Conservation (phyloP, 768 basidiomycete species). For the Kwoniella sp. region DNA sequence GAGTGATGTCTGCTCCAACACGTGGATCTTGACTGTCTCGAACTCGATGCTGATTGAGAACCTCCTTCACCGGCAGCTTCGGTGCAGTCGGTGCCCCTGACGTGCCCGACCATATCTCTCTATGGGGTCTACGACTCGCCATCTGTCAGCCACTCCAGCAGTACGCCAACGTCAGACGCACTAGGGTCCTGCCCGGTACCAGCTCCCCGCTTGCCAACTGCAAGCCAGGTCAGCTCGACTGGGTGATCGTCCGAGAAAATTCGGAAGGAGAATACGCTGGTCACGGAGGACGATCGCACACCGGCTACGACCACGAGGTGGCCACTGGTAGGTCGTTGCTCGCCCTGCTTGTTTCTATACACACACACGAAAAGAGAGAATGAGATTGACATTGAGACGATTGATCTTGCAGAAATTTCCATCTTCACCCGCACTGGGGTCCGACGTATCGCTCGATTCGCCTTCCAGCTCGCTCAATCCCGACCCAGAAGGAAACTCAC, state of each 20-base stretch:
- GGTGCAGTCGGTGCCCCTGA: constrained; percentile 62
- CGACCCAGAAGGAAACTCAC: constrained; percentile 63
- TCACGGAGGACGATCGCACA: constrained; percentile 57
- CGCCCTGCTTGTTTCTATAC: not conserved
- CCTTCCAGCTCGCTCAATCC: constrained; percentile 62
- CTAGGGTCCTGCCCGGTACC: constrained; percentile 62
- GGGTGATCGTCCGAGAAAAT: constrained; percentile 65
- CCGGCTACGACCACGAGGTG: constrained; percentile 48
- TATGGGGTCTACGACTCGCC: constrained; percentile 63
- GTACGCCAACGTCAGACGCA: constrained; percentile 60
- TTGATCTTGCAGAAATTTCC: constrained; percentile 49
- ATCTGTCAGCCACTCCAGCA: constrained; percentile 63
- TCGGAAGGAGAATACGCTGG: constrained; percentile 65
- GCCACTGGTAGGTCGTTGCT: constrained; percentile 47
- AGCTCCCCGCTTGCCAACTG: constrained; percentile 61
- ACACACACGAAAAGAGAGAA: too few relatives aligned
- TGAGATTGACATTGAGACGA: too few relatives aligned
- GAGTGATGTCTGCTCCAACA: constrained; percentile 12
- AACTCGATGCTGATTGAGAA: constrained; percentile 1
- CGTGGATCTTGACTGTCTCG: constrained; percentile 47
- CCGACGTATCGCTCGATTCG: constrained; percentile 62
- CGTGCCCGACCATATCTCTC: constrained; percentile 65
- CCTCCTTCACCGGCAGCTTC: constrained; percentile 57
- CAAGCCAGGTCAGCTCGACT: constrained; percentile 60
- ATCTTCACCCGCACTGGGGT: constrained; percentile 63